phyloP scores from a whole-genome alignment of 805 yeast genomes.

The Candida glaebosa region DNA sequence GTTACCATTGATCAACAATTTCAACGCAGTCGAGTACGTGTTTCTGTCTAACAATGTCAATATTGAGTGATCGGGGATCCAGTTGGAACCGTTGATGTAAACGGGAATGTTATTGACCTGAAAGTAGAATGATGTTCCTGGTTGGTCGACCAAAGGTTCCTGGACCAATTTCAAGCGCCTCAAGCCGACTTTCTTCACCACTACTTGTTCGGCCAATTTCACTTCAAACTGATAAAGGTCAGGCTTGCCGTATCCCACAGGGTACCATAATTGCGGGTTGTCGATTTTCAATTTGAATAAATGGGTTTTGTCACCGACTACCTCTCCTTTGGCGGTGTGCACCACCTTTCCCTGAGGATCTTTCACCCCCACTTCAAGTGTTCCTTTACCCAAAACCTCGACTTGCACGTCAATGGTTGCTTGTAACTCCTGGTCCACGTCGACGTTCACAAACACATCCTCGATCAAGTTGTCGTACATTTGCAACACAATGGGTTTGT shows the following conservation, averaged over 20 bases:
- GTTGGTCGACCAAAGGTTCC: conserved; percentile 21
- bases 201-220: conserved; percentile 9
- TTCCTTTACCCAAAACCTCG: neutral
- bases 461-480: conserved; percentile 13
- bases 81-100: conserved; percentile 40
- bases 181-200: conserved; percentile 32
- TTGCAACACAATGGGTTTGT: conserved; percentile 30
- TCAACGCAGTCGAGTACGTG: conserved; percentile 38
- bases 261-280: conserved; percentile 40
- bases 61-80: conserved; percentile 49
- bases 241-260: conserved; percentile 35
- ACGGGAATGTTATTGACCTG: conserved; percentile 37
- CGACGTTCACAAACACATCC: conserved; percentile 15
- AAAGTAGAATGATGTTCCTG: conserved; percentile 43
- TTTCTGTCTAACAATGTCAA: conserved; percentile 25
- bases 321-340: neutral
- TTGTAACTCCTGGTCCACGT: conserved; percentile 6
- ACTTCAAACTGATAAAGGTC: conserved; percentile 25
- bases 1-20: conserved; percentile 33
- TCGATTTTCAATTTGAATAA: conserved; percentile 12
- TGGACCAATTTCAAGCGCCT: conserved; percentile 40
- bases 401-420: conserved; percentile 12
- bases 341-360: conserved; percentile 12
- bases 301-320: neutral
- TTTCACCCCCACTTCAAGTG: conserved; percentile 9